Percentiles rank a stretch among this genome's conserved stretches.
These are phyloP conservation scores for Cyclotella sp. DNA, from an alignment of 108 stramenopile species.

Conservation along the genomic window DNA sequence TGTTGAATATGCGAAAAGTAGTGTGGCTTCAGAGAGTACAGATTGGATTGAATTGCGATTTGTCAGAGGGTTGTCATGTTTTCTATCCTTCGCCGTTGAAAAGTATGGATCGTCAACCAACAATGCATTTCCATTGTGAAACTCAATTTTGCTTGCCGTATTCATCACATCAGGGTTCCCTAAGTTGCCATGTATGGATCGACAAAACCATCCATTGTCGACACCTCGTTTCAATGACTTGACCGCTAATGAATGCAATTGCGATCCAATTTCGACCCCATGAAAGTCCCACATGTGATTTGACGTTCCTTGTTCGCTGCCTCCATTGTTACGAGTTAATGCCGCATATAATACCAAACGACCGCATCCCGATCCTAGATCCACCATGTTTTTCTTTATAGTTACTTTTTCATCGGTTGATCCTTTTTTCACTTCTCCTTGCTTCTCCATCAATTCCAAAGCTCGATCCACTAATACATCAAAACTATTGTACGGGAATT, in stretches of 20 bases:
- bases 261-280: constrained; percentile 72
- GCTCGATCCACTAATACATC: constrained; percentile 72
- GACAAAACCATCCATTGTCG: constrained; percentile 26
- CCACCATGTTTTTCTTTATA: constrained; percentile 50
- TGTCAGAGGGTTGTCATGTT: not conserved
- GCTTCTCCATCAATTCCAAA: constrained; percentile 22
- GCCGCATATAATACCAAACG: constrained; percentile 68
- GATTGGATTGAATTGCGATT: constrained; percentile 32
- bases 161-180: not conserved
- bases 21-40: constrained; percentile 55
- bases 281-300: constrained; percentile 56
- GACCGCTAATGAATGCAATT: constrained; percentile 63
- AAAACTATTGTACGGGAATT: constrained; percentile 78
- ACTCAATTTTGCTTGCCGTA: constrained; percentile 2
- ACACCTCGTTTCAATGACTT: constrained; percentile 42
- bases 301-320: not conserved
- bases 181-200: not conserved
- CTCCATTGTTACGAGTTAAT: constrained; percentile 46
- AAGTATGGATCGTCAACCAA: constrained; percentile 36
- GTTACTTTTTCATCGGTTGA: not conserved
- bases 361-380: constrained; percentile 82
- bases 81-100: not conserved
- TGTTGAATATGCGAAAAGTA: constrained; percentile 80
- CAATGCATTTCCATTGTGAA: constrained; percentile 39
- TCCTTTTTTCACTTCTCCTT: not conserved